Evolutionary conservation across 148 eudicot species (phyloP), one percentile per base, ranked within the genome.

Genomic region (Salicornia ramosissima): DNA sequence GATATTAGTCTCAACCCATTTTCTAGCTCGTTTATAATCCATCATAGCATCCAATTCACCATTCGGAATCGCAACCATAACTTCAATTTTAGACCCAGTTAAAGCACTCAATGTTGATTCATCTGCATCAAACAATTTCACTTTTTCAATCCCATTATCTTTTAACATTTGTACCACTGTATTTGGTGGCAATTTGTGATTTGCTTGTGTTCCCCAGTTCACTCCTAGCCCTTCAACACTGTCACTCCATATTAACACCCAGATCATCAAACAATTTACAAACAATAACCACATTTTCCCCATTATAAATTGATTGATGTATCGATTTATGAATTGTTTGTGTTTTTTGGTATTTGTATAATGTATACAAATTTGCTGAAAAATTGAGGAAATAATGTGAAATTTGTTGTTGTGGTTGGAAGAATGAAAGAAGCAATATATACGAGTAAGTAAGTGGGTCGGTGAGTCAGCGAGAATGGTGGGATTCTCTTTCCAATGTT

Each of bases 41-140:
- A 21, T 72, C 90, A 92, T 85, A 29, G 68, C 78, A 8, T 56
- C 69, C 2, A 92, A 84, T 65, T 81, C 86, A 50, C 80, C 84
- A 56, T 92, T 90, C 0, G 98, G 91, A 62, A 92, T 92, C 4
- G 92, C 97, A 57, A 91, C 84, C 97, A 91, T 91, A 47, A 91
- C 97, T 49, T 91, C 87, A 54, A 91, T 84, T 62, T 72, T 69
- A 64, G 86, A 74, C 8, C 97, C 97, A 75, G 87, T 81, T 68
- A 91, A 80, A 36, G 96, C 92, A 71, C 65, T 77, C 84, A 91
- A 64, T 25, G 80, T 86, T 15, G 74, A 65, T 46, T 77, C 67
- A 70, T 89, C 90, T 1, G 92, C 83, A 83, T 92, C 96, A 68
- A 87, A 89, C 16, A 92, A 82, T 79, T 92, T 92, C 84, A 90